Conservation (phyloP, 1,284 basidiomycete genomes). For the Taiwanofungus camphoratus region DNA sequence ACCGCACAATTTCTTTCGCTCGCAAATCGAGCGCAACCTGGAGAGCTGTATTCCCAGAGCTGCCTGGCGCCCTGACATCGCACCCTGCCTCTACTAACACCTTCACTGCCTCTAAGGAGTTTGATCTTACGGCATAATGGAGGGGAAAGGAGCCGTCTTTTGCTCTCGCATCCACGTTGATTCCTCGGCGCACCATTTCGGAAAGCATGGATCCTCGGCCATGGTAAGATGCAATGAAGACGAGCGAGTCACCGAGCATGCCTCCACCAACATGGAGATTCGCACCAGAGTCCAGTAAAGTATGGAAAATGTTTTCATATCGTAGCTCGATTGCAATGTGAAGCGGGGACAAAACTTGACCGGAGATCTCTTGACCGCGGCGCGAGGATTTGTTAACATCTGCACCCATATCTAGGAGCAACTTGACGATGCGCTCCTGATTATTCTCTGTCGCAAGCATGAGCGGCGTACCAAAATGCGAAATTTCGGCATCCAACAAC, state of each 20-base stretch:
- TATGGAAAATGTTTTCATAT: not conserved
- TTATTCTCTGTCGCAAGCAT: not conserved
- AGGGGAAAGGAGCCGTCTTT: not conserved
- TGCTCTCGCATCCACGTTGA: not conserved
- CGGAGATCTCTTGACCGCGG: not conserved
- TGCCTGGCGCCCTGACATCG: not conserved
- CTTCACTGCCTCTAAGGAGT: not conserved
- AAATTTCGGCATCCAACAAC: not conserved
- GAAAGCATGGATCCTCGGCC: not conserved
- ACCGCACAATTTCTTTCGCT: not conserved
- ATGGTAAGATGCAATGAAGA: not conserved
- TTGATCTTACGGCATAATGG: not conserved
- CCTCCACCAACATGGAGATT: not conserved
- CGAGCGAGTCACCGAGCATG: not conserved
- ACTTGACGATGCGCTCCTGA: not conserved
- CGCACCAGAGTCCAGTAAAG: not conserved
- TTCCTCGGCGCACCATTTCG: not conserved
- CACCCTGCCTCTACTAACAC: not conserved
- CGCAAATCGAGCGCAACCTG: not conserved
- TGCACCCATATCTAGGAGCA: not conserved
- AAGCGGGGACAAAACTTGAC: not conserved
- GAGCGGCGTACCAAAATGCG: not conserved
- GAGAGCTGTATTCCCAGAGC: not conserved
- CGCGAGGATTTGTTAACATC: not conserved
- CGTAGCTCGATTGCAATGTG: not conserved